Percentiles rank a stretch among this genome's conserved stretches.
These are phyloP conservation scores for Suillus weaverae DNA, from an alignment of 768 basidiomycete genomes.

Conservation along the genomic window DNA sequence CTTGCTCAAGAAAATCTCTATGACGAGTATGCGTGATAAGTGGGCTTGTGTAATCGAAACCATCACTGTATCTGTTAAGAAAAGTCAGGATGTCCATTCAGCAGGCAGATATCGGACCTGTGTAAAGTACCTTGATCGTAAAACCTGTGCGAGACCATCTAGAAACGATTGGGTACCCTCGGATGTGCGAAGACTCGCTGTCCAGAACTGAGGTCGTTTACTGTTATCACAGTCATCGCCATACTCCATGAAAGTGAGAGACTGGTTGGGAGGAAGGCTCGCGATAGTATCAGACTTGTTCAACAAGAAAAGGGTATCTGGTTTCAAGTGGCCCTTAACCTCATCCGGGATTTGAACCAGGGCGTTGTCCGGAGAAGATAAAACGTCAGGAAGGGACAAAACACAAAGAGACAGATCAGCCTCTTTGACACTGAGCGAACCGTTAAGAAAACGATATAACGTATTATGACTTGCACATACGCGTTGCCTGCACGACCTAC, in stretches of 20 bases:
- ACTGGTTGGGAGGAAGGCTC: background rate
- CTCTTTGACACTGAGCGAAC: constrained; percentile 49
- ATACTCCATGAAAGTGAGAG: background rate
- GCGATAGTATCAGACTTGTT: constrained; percentile 73
- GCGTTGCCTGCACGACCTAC: constrained; percentile 68
- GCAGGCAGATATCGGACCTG: background rate
- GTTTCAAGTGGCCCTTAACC: constrained; percentile 49
- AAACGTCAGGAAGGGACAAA: constrained; percentile 61
- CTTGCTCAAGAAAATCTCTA: constrained; percentile 70
- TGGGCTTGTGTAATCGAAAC: constrained; percentile 34
- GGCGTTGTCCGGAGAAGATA: constrained; percentile 10
- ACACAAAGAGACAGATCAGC: constrained; percentile 82
- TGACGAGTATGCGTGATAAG: constrained; percentile 82
- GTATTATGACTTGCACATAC: constrained; percentile 43
- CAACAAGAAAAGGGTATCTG: constrained; percentile 66
- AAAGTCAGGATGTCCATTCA: background rate
- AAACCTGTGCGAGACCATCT: constrained; percentile 49
- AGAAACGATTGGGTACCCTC: constrained; percentile 61
- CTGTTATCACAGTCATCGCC: no score
- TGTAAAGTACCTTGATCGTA: constrained; percentile 49
- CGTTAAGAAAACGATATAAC: background rate
- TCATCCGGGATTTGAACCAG: constrained; percentile 43
- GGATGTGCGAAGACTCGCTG: constrained; percentile 58
- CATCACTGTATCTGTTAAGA: background rate
- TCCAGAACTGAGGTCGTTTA: constrained; percentile 44